Conservation (phyloP, 176 grass and related monocot genomes). For the Bolboschoenus planiculmis region DNA sequence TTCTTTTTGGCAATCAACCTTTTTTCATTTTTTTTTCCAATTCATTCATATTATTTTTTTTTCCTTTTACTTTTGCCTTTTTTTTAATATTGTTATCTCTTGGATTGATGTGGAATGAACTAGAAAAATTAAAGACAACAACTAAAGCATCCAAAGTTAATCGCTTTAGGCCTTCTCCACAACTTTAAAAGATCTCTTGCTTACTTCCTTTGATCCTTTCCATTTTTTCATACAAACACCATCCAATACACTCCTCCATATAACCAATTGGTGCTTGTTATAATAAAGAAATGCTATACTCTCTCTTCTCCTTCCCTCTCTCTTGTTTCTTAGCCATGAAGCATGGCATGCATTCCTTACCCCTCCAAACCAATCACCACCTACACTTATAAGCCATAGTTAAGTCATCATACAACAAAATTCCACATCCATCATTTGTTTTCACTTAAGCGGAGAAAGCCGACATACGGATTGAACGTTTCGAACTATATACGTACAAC, state of each 20-base stretch:
- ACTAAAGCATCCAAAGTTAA: slow-evolving; percentile 4
- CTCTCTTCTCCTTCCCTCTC: background rate
- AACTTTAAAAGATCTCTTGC: slow-evolving; percentile 16
- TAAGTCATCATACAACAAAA: background rate
- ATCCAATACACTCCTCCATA: background rate
- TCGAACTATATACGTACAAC: background rate
- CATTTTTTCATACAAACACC: background rate
- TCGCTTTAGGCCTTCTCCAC: slow-evolving; percentile 16
- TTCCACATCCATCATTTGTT: background rate
- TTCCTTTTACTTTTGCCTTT: background rate
- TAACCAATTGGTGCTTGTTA: background rate
- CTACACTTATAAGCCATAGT: slow-evolving; percentile 29
- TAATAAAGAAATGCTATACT: background rate
- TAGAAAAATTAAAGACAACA: background rate
- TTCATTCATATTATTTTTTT: too few relatives aligned
- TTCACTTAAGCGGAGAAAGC: background rate
- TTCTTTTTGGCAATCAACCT: background rate
- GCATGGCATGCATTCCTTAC: slow-evolving; percentile 75
- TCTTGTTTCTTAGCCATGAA: slow-evolving; percentile 45
- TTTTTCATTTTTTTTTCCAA: background rate
- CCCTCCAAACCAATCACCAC: slow-evolving; percentile 8
- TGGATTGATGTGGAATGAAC: background rate
- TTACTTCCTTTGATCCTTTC: slow-evolving; percentile 9
- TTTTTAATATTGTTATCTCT: background rate
- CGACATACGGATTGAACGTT: background rate